Evolutionary conservation across 2,329 filamentous ascomycete species (phyloP), one percentile per base, ranked within the genome.

Genomic region (Orbilia javanica): DNA sequence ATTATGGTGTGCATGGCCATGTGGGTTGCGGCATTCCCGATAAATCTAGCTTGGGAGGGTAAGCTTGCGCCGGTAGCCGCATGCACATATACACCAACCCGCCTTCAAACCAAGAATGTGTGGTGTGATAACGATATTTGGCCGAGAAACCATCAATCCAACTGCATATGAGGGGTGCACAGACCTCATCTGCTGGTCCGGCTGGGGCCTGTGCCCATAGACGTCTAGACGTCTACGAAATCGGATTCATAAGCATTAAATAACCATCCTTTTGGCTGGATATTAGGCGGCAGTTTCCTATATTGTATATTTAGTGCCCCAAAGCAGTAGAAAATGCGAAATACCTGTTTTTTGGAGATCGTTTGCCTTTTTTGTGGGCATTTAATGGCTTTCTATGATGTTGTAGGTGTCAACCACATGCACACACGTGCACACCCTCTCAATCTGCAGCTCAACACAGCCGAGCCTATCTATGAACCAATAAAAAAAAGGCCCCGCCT

Each of bases 341-440:
- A 44, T 44, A 10, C 42, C 20, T 44, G 42, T 15, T 44, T 44
- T 44, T 44, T 20, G 4, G 1, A 39, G 4, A 39, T 39, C 36
- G 5, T 44, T n/a, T 44, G 18, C 42, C 42, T 15, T 20, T 44
- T 44, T 44, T 44, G n/a, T n/a, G 20, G 20, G n/a, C 42, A 20
- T 44, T n/a, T n/a, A 44, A 44, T 44, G 15, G 20, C 22, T 13
- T 20, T 22, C 15, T 13, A 50, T 15, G 20, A 27, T 50, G 42
- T 44, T 44, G 42, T 15, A 15, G 15, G 42, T 44, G 42, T 44
- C 42, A 1, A 20, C n/a, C 20, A 20, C n/a, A n/a, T n/a, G n/a
- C n/a, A n/a, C n/a, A n/a, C n/a, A n/a, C n/a, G n/a, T n/a, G n/a
- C 42, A 44, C 46, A 50, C 46, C 46, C 13, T 50, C 46, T 18